Base-by-base conservation (phyloP, 257 asterid genomes). In the Apocynum venetum region DNA sequence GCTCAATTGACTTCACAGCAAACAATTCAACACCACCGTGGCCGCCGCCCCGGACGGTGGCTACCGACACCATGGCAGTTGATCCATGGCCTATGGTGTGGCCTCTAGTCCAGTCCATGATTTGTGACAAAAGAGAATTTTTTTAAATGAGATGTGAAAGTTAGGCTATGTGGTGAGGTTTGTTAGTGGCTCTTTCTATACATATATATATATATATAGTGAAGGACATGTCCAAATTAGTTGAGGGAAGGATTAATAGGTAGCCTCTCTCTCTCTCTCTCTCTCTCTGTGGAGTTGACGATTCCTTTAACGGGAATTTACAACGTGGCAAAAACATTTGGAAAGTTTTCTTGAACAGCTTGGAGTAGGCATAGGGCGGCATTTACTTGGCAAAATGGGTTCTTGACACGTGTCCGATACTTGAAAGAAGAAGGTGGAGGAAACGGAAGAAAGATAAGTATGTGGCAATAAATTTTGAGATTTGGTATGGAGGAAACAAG, bases 51-150 rank as follows among this genome's bases (percentile, higher is more conserved):
- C 15, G 53, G 40, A 81, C 69, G 10, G 86, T 85, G 61, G 96
- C 96, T 2, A 48, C 51, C 2, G 86, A 90, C 61, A 93, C 97
- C 40, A 89, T 57, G 80, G 96, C 97, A 2, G 97, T 73, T 47
- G 96, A 83, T 15, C 98, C 98, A 38, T 80, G 88, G 79, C 96
- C 98, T 44, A 93, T 83, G 4, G 55, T 72, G 67, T 76, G 89
- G 51, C 98, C 96, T 84, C 97, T 87, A 11, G 77, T 88, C 98
- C 97, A 93, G 9, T 83, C 85, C 98, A 91, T 92, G 36, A 15
- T 53, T 53, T 15, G 6, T 53, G 71, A 25, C 46, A 46, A 71
- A 65, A 25, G 31, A 25, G 31, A 25, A 25, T 25, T 25, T 47
- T 49, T 83, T 79, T 61, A 20, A 12, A 41, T 55, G 41, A 25